Conservation (phyloP, 169 alveolate species). For the Plasmodium coatneyi region DNA sequence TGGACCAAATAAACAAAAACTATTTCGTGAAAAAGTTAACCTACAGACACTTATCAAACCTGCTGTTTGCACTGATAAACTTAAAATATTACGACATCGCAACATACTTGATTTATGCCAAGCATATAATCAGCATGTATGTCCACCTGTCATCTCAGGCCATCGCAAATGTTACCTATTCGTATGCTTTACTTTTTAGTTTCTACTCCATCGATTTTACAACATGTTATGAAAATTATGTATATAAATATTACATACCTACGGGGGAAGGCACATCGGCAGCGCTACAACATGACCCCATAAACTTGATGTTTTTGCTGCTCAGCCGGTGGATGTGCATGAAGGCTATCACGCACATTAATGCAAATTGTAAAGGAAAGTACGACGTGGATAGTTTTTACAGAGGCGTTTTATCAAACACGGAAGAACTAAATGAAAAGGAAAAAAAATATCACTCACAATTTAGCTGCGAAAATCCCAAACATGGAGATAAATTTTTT, state of each 20-base stretch:
- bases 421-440: constrained; percentile 26
- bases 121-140: constrained; percentile 54
- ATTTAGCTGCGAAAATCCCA: neutral
- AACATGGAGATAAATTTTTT: neutral
- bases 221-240: constrained; percentile 31
- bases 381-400: constrained; percentile 39
- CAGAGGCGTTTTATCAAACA: constrained; percentile 31
- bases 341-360: constrained; percentile 2
- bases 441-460: constrained; percentile 16
- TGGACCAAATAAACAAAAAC: constrained; percentile 54
- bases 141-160: constrained; percentile 55
- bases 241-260: constrained; percentile 35
- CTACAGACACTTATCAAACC: constrained; percentile 53
- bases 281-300: neutral
- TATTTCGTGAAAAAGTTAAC: constrained; percentile 64
- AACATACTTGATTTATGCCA: constrained; percentile 41
- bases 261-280: neutral
- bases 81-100: constrained; percentile 55
- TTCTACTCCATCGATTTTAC: constrained; percentile 69
- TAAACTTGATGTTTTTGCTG: constrained; percentile 59
- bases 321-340: constrained; percentile 56
- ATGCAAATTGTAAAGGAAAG: neutral
- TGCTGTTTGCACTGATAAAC: constrained; percentile 44
- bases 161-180: constrained; percentile 35
- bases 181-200: constrained; percentile 34